Base-by-base conservation (phyloP, 2,329 filamentous ascomycete genomes). In the Acephala macrosclerotiorum region DNA sequence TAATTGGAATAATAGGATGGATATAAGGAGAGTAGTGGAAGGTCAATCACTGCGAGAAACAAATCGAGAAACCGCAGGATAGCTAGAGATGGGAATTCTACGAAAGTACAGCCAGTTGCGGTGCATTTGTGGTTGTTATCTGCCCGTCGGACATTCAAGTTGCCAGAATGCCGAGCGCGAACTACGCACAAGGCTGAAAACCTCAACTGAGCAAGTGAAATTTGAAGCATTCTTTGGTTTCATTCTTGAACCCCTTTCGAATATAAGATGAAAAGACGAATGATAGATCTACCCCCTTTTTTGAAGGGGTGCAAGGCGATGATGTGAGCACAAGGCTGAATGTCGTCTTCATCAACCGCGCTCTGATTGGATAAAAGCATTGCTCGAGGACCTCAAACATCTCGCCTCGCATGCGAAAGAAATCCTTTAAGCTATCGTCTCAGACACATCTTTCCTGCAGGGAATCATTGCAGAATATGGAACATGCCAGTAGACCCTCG, bases 121-220 rank as follows among this genome's bases (percentile, higher is more conserved):
- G 45, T 22, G n/a, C 40, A 49, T 49, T 49, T 20, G 18, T 20
- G 25, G 25, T 49, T 22, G n/a, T 18, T 22, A 33, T 49, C 45
- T 49, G 4, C n/a, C 20, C 45, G 45, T 49, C 45, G 45, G 45
- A 49, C 45, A 22, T 49, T 49, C 11, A 20, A 49, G n/a, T 49
- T 20, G 12, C n/a, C 11, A 11, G 20, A 49, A 25, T n/a, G 22
- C 45, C 45, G 45, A 25, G n/a, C 49, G 35, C 49, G 35, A 47
- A 61, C 59, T 61, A 55, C 38, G 20, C 25, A 20, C 20, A 20
- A 61, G 59, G 60, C 60, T 61, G 60, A 56, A n/a, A 38, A 2
- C 8, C 12, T n/a, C n/a, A 49, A 12, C 8, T 14, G 12, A 11
- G 20, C 45, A 49, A 22, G 45, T 25, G 11, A 11, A 22, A 6